A percentile compares a stretch with the other conserved stretches of the same genome.
phyloP scores from a whole-genome alignment of 768 basidiomycete genomes.

The Clitopilus passeckerianus region DNA sequence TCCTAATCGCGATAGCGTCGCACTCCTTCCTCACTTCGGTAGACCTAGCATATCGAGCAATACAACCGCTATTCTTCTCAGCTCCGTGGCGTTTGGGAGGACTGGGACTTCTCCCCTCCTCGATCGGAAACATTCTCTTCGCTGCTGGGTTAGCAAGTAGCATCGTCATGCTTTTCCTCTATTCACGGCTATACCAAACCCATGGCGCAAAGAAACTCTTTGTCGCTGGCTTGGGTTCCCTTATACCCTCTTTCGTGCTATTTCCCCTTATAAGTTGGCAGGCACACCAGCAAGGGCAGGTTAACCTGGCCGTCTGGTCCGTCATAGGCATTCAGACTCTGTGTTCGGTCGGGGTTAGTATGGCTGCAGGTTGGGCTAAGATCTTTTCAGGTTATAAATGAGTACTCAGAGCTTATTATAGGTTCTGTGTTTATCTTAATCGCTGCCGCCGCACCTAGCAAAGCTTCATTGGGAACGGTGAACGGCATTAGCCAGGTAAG shows the following conservation, averaged over 20 bases:
- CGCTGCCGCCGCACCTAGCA: not conserved
- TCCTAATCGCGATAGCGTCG: not conserved
- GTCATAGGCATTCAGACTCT: not conserved
- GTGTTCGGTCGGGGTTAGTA: not conserved
- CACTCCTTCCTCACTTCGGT: not conserved
- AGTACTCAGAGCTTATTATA: not conserved
- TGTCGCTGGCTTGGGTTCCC: not conserved
- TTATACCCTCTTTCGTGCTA: not conserved
- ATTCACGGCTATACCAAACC: not conserved
- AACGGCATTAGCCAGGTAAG: not conserved
- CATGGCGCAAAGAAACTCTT: not conserved
- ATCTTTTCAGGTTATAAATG: not conserved
- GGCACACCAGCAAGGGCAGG: not conserved
- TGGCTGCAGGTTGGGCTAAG: not conserved
- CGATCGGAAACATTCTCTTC: not conserved
- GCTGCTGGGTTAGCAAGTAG: not conserved
- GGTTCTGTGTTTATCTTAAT: not conserved
- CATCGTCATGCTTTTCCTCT: not conserved
- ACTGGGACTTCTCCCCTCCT: not conserved
- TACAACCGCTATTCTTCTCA: not conserved
- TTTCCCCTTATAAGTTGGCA: not conserved
- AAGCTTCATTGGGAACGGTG: not conserved
- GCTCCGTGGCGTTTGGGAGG: not conserved
- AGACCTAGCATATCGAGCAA: not conserved
- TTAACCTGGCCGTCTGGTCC: not conserved